Percentiles rank a stretch among this genome's conserved stretches.
phyloP scores from a whole-genome alignment of 2,329 filamentous ascomycete species.

The Byssochlamys sp. region DNA sequence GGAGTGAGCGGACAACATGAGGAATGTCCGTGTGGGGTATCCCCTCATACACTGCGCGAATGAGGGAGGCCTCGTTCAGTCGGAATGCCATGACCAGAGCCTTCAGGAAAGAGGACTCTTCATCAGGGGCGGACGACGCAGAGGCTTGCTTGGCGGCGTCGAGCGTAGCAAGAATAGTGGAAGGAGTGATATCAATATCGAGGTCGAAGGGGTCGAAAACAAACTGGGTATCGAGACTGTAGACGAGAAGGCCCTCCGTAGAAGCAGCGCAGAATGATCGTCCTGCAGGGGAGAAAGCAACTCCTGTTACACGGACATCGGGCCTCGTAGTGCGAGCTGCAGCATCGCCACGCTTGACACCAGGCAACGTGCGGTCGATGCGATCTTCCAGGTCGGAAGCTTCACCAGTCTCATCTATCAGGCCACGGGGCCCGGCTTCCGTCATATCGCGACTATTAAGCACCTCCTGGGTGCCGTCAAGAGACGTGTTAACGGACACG shows the following conservation, averaged over 20 bases:
- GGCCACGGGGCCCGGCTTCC: conserved; percentile 72
- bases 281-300: conserved; percentile 81
- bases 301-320: conserved; percentile 72
- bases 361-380: conserved; percentile 68
- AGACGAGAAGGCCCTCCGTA: conserved; percentile 87
- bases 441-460: conserved; percentile 86
- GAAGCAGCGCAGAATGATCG: conserved; percentile 87
- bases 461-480: conserved; percentile 94
- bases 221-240: conserved; percentile 73
- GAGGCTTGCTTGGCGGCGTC: conserved; percentile 28
- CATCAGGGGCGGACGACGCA: conserved; percentile 45
- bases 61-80: conserved; percentile 72
- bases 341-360: conserved; percentile 77
- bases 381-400: conserved; percentile 81
- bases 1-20: conserved; percentile 68
- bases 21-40: conserved; percentile 66
- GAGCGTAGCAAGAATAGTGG: conserved; percentile 70
- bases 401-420: conserved; percentile 82
- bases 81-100: conserved; percentile 95
- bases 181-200: conserved; percentile 84
- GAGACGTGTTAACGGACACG: conserved; percentile 86
- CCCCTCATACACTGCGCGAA: conserved; percentile 75
- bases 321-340: conserved; percentile 66
- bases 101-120: conserved; percentile 67
- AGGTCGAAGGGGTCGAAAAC: conserved; percentile 95